Conservation (phyloP, 2,329 filamentous ascomycete genomes). For the Mollisia scopiformis region DNA sequence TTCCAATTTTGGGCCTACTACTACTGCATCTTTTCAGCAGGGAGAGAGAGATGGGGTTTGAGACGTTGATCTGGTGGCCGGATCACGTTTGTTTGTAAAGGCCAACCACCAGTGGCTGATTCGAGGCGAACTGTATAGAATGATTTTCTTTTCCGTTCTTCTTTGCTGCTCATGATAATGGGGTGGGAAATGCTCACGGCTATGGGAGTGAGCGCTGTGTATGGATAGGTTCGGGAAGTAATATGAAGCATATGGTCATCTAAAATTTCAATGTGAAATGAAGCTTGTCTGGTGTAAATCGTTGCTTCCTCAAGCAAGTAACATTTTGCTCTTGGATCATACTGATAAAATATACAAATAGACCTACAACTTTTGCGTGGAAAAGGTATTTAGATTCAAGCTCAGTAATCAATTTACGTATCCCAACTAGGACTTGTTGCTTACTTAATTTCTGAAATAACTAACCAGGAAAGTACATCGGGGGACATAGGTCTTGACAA, state of each 20-base stretch:
- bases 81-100: neutral
- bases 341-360: too few relatives aligned
- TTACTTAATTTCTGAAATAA: too few relatives aligned
- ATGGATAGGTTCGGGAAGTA: slow-evolving; percentile 31
- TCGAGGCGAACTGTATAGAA: slow-evolving; percentile 32
- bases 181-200: slow-evolving; percentile 1
- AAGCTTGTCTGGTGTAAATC: neutral
- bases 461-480: too few relatives aligned
- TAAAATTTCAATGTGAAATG: slow-evolving; percentile 9
- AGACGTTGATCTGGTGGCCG: neutral
- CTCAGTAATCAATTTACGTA: too few relatives aligned
- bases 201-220: slow-evolving; percentile 15
- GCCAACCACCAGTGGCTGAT: neutral
- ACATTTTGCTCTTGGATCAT: too few relatives aligned
- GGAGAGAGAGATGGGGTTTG: too few relatives aligned
- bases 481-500: too few relatives aligned
- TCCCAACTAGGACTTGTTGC: too few relatives aligned
- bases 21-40: too few relatives aligned
- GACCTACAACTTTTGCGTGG: too few relatives aligned
- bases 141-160: slow-evolving; percentile 23
- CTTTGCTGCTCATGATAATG: slow-evolving; percentile 4
- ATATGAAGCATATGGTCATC: slow-evolving; percentile 28
- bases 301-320: slow-evolving; percentile 1
- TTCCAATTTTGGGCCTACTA: neutral
- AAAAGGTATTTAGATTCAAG: too few relatives aligned